Base-by-base conservation (phyloP, 345 rosid genomes). In the Corchorus capsularis region DNA sequence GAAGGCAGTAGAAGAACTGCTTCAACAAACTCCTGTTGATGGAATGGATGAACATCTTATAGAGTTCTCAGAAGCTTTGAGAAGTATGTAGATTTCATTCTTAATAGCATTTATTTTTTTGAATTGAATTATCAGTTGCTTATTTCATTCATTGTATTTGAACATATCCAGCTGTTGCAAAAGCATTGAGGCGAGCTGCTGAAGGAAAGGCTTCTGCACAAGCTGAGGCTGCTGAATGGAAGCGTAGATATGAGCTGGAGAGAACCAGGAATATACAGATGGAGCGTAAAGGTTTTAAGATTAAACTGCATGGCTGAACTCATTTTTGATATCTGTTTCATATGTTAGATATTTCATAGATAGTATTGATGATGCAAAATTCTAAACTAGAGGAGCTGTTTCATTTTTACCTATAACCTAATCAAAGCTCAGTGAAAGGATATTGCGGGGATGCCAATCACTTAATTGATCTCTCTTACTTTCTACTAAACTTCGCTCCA, bases 141-240 rank as follows among this genome's bases (percentile, higher is more conserved):
- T 54, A 55, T 50, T 77, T 65, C 69, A 19, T 16, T 64, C 19
- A 71, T 68, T 37, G 32, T 84, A 41, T 60, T 71, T 50, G 13
- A 65, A 43, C 60, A 8, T 75, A 63, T 63, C 77, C 80, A 96
- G 99, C 99, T 91, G 99, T 96, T 88, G 98, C 97, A 6, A 96
- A 94, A 89, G 89, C 97, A 63, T 82, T 94, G 72, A 87, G 96
- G 54, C 89, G 92, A 76, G 96, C 97, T 84, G 97, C 99, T 64
- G 99, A 96, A 85, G 99, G 92, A 61, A 96, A 94, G 75, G 99
- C 97, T 59, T 79, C 91, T 81, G 98, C 98, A 72, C 98, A 96
- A 87, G 97, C 97, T 53, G 98, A 96, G 86, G 98, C 97, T 73
- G 88, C 97, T 79, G 98, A 96, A 82, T 96, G 99, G 99, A 94